Evolutionary conservation across 2,329 filamentous ascomycete genomes (phyloP).

Genomic region (Thielaviopsis cerberus): DNA sequence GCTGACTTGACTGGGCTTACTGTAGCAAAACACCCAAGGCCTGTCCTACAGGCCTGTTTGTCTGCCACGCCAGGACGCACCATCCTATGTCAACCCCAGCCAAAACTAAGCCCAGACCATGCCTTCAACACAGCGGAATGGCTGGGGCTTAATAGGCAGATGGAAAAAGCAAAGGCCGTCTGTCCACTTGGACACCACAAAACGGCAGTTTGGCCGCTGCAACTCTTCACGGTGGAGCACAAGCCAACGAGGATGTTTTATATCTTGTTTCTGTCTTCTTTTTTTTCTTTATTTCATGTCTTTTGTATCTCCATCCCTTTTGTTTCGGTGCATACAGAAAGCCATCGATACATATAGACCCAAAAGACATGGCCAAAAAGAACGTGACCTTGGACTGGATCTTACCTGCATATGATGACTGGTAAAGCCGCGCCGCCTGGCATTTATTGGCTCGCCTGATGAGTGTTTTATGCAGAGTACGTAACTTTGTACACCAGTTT

Average conservation of each 20-base stretch:
- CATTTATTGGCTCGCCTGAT: not conserved
- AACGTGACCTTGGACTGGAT: not conserved
- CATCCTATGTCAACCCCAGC: not conserved
- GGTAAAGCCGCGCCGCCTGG: not conserved
- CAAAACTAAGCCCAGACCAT: not conserved
- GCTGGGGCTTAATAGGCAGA: not conserved
- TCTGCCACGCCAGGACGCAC: not conserved
- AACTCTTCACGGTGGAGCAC: not conserved
- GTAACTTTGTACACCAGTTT: not conserved
- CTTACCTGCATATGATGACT: not conserved
- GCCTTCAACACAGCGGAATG: not conserved
- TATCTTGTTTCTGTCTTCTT: not conserved
- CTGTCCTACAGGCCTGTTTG: not conserved
- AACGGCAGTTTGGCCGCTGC: not conserved
- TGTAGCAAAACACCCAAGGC: not conserved
- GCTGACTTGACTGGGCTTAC: not conserved
- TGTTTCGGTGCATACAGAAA: too few relatives aligned
- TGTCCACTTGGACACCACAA: not conserved
- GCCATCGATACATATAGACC: too few relatives aligned
- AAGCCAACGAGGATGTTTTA: not conserved
- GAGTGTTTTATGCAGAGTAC: not conserved
- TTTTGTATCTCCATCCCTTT: too few relatives aligned
- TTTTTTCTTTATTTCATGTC: not conserved
- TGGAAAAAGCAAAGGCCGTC: not conserved
- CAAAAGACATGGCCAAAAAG: too few relatives aligned